Base-by-base conservation (phyloP, 2,329 filamentous ascomycete genomes). In the Pseudogymnoascus sp. region DNA sequence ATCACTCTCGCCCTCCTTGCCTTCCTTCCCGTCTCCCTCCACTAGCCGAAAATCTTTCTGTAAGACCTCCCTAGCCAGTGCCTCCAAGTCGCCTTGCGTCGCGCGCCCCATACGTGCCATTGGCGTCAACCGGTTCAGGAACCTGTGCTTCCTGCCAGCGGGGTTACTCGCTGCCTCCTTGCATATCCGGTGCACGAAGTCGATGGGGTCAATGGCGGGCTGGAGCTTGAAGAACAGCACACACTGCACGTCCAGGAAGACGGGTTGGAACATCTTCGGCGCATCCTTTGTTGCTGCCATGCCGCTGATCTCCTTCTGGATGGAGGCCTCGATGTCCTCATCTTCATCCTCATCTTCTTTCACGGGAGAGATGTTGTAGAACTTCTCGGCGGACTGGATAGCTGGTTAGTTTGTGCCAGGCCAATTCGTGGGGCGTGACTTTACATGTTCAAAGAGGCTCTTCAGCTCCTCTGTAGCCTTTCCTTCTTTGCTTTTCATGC, bases 291-390 rank as follows among this genome's bases (percentile, higher is more conserved):
- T 69, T 29, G 77, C 70, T 62, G 83, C 85, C 69, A 92, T 82
- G 2, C 77, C 80, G 29, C 81, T 82, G n/a, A 95, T 74, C 75
- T 95, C 91, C 71, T 85, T 86, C 68, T 84, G 74, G 68, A 95
- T 90, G 29, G 86, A 83, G 4, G 84, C 80, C 71, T 92, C 90
- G 68, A 95, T 91, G 68, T 91, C 88, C 17, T 77, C 77, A 5
- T 78, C 78, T 6, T 78, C 77, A 3, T 75, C 76, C 1, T 70
- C 76, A 10, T 69, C 72, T 44, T 73, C 72, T 2, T 74, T 70
- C 3, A 74, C 68, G 17, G 76, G 75, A 5, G 33, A 29, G 23
- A 71, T 80, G 64, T 77, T 79, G 70, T 86, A 88, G 66, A 85
- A 76, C 65, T 80, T 82, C 68, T 88, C 82, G 21, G 84, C 87